Conservation (phyloP, 2,329 filamentous ascomycete species). For the Nigrospora osmanthi region DNA sequence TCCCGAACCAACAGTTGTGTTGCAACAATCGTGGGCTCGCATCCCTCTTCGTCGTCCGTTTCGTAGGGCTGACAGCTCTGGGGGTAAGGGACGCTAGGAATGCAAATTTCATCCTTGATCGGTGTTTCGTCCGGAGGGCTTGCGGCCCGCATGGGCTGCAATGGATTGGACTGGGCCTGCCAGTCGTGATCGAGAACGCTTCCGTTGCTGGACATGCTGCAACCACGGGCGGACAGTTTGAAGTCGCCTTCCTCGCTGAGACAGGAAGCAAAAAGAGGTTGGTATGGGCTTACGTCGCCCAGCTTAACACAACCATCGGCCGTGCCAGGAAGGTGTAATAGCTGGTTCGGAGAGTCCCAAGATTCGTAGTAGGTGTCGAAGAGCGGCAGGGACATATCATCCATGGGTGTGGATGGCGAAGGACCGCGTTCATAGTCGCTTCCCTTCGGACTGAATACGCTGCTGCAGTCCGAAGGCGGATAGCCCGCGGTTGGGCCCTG, state of each 20-base stretch:
- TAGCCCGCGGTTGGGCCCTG: slow-evolving; percentile 29
- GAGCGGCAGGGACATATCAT: slow-evolving; percentile 19
- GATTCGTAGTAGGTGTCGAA: slow-evolving; percentile 13
- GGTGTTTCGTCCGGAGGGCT: slow-evolving; percentile 17
- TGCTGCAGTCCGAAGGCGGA: slow-evolving; percentile 26
- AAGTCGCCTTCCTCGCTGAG: slow-evolving; percentile 18
- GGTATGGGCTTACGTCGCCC: slow-evolving; percentile 22
- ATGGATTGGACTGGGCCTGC: slow-evolving; percentile 8
- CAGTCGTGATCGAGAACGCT: slow-evolving; percentile 12
- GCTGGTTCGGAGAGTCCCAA: slow-evolving; percentile 14
- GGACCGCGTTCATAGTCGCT: slow-evolving; percentile 26
- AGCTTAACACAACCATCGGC: slow-evolving; percentile 24
- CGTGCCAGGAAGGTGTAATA: slow-evolving; percentile 20
- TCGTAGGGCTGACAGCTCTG: slow-evolving; percentile 9
- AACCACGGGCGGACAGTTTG: slow-evolving; percentile 16
- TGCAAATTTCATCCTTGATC: slow-evolving; percentile 17
- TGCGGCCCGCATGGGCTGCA: slow-evolving; percentile 8
- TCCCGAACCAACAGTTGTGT: slow-evolving; percentile 10
- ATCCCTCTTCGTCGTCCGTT: slow-evolving; percentile 8
- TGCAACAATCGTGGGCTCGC: slow-evolving; percentile 11
- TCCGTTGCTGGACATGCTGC: slow-evolving; percentile 25
- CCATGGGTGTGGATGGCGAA: slow-evolving; percentile 29
- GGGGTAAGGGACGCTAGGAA: slow-evolving; percentile 5
- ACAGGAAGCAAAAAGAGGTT: slow-evolving; percentile 15
- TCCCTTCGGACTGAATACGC: slow-evolving; percentile 29